phyloP scores from a whole-genome alignment of 371 early-diverging fungal genomes.

The Capillidium rhysosporum region DNA sequence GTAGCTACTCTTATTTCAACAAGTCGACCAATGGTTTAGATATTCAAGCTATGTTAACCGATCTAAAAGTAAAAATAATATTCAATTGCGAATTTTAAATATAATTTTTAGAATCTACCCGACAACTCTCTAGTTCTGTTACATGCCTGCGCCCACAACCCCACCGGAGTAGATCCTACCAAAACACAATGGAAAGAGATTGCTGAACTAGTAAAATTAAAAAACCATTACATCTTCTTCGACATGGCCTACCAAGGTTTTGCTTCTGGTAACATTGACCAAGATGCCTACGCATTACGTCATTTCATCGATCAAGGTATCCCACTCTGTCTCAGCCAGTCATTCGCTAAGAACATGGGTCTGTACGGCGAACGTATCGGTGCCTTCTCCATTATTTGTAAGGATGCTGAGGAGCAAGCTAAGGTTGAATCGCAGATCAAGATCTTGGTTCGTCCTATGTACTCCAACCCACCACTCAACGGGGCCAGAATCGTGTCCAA shows the following conservation, averaged over 20 bases:
- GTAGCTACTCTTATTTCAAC: slow-evolving; percentile 86
- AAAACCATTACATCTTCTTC: slow-evolving; percentile 81
- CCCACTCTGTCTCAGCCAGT: slow-evolving; percentile 74
- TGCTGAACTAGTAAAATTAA: slow-evolving; percentile 53
- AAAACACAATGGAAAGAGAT: slow-evolving; percentile 82
- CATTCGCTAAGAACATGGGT: slow-evolving; percentile 98
- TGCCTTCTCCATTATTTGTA: slow-evolving; percentile 74
- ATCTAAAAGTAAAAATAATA: slow-evolving; percentile 34
- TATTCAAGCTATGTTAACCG: slow-evolving; percentile 77
- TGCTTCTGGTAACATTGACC: slow-evolving; percentile 78
- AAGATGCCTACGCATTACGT: slow-evolving; percentile 89
- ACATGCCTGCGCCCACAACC: slow-evolving; percentile 98
- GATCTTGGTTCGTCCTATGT: slow-evolving; percentile 89
- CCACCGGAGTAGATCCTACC: slow-evolving; percentile 96
- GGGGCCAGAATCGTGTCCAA: slow-evolving; percentile 87
- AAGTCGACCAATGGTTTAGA: slow-evolving; percentile 83
- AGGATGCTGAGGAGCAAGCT: slow-evolving; percentile 55
- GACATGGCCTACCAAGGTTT: slow-evolving; percentile 99
- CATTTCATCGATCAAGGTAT: slow-evolving; percentile 72
- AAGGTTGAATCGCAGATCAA: slow-evolving; percentile 86
- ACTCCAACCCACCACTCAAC: slow-evolving; percentile 92
- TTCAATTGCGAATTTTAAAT: not conserved
- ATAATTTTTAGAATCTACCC: slow-evolving; percentile 30
- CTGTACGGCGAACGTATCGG: slow-evolving; percentile 97
- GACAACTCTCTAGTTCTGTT: slow-evolving; percentile 77